Conservation (phyloP, 140 eudicot genomes). For the Flaveria floridana region DNA sequence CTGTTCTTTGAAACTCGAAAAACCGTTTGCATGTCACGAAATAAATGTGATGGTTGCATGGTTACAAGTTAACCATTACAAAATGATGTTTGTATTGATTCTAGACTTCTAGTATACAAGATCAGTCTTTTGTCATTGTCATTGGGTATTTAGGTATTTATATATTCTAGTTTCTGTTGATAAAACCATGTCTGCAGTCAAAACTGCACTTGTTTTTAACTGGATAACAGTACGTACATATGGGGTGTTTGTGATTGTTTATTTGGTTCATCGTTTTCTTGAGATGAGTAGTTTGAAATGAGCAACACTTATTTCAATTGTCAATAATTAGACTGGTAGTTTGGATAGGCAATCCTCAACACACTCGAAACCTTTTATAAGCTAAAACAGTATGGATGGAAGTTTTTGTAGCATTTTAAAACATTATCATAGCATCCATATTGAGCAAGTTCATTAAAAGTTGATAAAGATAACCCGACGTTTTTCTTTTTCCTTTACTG, state of each 20-base stretch:
- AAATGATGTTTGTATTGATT: background rate
- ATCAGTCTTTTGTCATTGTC: background rate
- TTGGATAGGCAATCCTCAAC: background rate
- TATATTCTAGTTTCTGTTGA: background rate
- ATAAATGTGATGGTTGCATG: background rate
- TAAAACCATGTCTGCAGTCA: background rate
- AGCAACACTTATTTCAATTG: too few relatives aligned
- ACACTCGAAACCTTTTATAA: background rate
- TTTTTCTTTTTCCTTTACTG: too few relatives aligned
- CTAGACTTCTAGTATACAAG: background rate
- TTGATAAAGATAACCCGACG: too few relatives aligned
- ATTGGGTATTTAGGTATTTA: background rate
- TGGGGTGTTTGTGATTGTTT: too few relatives aligned
- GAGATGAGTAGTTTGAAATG: too few relatives aligned
- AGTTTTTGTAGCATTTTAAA: too few relatives aligned
- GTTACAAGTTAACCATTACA: background rate
- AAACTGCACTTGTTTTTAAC: background rate
- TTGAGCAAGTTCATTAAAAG: background rate
- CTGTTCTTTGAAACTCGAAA: slow-evolving; percentile 28
- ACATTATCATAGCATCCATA: background rate
- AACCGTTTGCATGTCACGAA: background rate
- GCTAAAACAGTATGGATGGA: too few relatives aligned
- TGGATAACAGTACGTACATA: too few relatives aligned
- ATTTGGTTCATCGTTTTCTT: too few relatives aligned
- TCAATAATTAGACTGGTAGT: too few relatives aligned